Evolutionary conservation across 2,329 filamentous ascomycete genomes (phyloP), one percentile per base, ranked within the genome.

Genomic region (Trichoderma sp.): DNA sequence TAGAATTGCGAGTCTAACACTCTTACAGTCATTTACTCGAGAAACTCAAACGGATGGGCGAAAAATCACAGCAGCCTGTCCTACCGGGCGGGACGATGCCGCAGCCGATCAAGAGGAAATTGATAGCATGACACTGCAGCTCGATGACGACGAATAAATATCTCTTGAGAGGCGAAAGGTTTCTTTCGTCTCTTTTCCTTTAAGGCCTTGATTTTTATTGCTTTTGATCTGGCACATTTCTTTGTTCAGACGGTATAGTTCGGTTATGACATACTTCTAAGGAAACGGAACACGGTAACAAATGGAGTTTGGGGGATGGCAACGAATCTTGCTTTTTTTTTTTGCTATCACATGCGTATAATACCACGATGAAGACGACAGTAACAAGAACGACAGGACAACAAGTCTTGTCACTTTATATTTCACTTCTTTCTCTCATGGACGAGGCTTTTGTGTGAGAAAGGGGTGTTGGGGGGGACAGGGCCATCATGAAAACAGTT

Each of bases 21-120:
- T 70, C 10, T 67, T 71, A 70, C 73, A 87, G 85, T 76, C 83
- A 88, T 73, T 79, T 88, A n/a, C 82, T 88, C 66, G 84, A 86
- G 14, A 87, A 87, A 71, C 82, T 88, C 70, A 84, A 84, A 70
- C 79, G 76, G 14, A 73, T 86, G 68, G 82, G 81, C 65, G 82
- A 82, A 62, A 81, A 77, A 61, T 74, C 78, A 1, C 73, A 80
- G 29, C 77, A 79, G 68, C 72, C 74, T 5, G 60, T 72, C 4
- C 40, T 82, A 21, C 75, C 82, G 58, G 80, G 77, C 31, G 65
- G 75, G 3, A 53, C 73, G n/a, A 73, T 80, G 1, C 81, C 83
- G 1, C 75, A 80, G 47, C 83, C 81, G 14, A 84, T 86, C 70
- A 86, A 86, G 74, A 79, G 81, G 67, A 81, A 81, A 66, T 72